Evolutionary conservation across 2,329 filamentous ascomycete genomes (phyloP).

Genomic region (Fusarium subtropicale): DNA sequence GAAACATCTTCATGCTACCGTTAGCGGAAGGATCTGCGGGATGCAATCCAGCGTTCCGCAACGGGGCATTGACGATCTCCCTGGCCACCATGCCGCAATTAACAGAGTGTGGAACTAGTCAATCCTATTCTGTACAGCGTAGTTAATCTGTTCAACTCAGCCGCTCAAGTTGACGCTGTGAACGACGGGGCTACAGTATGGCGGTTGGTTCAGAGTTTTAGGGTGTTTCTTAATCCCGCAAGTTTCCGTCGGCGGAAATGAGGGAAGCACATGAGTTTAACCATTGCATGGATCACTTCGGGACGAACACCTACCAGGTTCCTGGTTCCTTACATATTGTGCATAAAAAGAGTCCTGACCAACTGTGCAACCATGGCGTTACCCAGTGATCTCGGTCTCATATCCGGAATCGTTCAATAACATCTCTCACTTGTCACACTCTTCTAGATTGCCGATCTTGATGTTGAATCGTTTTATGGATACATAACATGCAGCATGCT

Average conservation of each 20-base stretch:
- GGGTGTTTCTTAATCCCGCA: not conserved
- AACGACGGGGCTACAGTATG: not conserved
- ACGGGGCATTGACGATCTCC: not conserved
- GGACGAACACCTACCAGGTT: no score
- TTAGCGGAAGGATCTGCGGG: not conserved
- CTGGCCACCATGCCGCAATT: not conserved
- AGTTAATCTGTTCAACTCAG: not conserved
- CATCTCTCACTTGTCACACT: no score
- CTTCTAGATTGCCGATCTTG: not conserved
- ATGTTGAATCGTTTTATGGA: not conserved
- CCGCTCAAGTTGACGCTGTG: not conserved
- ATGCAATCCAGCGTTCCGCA: not conserved
- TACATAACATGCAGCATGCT: not conserved
- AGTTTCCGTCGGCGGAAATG: not conserved
- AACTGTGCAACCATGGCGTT: not conserved
- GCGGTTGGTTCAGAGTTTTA: not conserved
- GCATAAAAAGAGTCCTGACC: not conserved
- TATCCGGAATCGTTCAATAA: not conserved
- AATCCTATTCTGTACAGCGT: not conserved
- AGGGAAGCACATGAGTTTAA: not conserved
- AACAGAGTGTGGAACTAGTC: not conserved
- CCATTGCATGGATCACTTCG: not conserved
- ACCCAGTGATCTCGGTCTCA: not conserved
- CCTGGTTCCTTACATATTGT: not conserved
- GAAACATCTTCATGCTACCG: not conserved